Conservation (phyloP, 352 stramenopile genomes). For the Peronospora destructor region DNA sequence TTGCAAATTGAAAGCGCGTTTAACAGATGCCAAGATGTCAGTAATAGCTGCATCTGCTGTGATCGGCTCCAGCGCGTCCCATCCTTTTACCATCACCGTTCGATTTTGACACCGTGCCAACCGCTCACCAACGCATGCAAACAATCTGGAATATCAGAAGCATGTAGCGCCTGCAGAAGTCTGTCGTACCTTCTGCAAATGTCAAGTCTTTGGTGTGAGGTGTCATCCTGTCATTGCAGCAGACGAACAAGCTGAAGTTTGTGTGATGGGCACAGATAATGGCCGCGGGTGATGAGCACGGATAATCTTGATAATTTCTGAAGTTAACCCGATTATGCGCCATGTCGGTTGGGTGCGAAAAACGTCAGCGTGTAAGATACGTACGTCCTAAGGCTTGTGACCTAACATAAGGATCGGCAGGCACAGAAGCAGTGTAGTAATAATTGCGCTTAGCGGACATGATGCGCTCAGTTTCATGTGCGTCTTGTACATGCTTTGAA, state of each 20-base stretch:
- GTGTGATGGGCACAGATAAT: conserved; percentile 1
- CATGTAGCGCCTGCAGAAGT: conserved; percentile 4
- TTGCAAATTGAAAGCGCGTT: too few relatives aligned
- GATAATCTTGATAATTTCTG: conserved; percentile 22
- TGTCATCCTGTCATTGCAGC: not conserved
- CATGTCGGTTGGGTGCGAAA: not conserved
- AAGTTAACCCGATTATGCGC: conserved; percentile 18
- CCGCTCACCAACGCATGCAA: not conserved
- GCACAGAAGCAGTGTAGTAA: not conserved
- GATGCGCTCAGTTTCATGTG: too few relatives aligned
- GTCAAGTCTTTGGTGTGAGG: not conserved
- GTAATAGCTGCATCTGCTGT: too few relatives aligned
- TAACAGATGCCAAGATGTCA: too few relatives aligned
- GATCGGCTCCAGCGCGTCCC: too few relatives aligned
- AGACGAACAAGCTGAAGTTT: conserved; percentile 10
- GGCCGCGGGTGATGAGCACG: too few relatives aligned
- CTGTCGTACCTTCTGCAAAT: conserved; percentile 17
- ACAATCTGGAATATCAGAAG: not conserved
- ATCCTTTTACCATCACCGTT: too few relatives aligned
- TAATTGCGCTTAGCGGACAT: too few relatives aligned
- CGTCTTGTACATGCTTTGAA: too few relatives aligned
- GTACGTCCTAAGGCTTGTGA: too few relatives aligned
- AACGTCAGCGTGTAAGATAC: not conserved
- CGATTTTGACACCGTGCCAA: too few relatives aligned
- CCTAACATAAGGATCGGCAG: too few relatives aligned